Base-by-base conservation (phyloP, 176 grass and related monocot species). In the Leersia perrieri region DNA sequence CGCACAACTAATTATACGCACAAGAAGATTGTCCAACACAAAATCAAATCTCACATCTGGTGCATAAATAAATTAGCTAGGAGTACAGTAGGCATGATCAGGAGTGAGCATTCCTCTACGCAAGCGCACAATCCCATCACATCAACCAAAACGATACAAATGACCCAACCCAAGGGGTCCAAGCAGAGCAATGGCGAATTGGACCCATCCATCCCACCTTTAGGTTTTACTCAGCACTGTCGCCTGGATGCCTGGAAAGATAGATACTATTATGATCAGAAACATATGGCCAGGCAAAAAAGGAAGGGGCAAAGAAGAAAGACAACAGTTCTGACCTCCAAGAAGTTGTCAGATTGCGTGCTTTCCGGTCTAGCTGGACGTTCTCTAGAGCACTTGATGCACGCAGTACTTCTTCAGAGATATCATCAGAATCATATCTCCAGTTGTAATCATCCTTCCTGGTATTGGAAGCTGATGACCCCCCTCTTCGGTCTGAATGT, bases 401-500 rank as follows among this genome's bases (percentile, higher is more conserved):
- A 30, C 70, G 89, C 45, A 92, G 83, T 58, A 95, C 87, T 76
- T 95, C 87, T 55, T 95, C 89, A 63, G 89, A 88, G 4, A 90
- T 60, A 33, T 92, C 89, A 68, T 95, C 89, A 2, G 82, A 85
- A 58, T 90, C 89, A 14, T 92, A 95, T 81, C 85, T 87, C 93
- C 93, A 90, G 63, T 68, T 92, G 79, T 95, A 95, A 53, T 95
- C 93, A 73, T 92, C 93, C 60, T 95, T 95, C 72, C 93, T 83
- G 16, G 11, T 68, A 70, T 58, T 77, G 7, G 81, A 69, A 47
- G 30, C 75, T 66, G 85, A 87, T 41, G 76, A 87, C 4, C 84
- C 87, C 39, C 66, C 83, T 87, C 85, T 88, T 39, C 88, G 77
- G 29, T 91, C 82, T 89, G 71, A 82, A 76, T 35, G 9, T 7